Evolutionary conservation across 116 monocot species (phyloP), one percentile per base, ranked within the genome.

Genomic region (Dioscorea cayenensis): DNA sequence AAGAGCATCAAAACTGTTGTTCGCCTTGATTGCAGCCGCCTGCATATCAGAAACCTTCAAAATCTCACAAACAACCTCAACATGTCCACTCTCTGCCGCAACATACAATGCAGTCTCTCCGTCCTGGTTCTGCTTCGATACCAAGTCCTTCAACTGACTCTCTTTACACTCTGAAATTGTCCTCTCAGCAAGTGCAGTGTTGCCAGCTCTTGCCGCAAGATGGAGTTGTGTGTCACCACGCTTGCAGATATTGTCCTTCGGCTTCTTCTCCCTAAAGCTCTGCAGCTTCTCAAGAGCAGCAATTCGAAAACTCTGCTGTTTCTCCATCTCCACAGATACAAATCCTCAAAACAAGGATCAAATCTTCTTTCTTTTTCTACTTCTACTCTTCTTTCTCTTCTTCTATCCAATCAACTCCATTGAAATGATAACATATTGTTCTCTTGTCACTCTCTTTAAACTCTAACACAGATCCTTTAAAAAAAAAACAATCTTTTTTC

Each of bases 61-160:
- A 83, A 90, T 79, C 48, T 86, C 84, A 16, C 2, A 22, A 73
- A 84, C 81, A 65, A 86, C 67, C 65, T 81, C 86, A 14, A 81
- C 76, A 63, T 81, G 80, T 19, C 86, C 86, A 38, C 81, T 83
- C 73, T 84, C 86, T 2, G 83, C 80, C 8, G 89, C 89, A 32
- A 86, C 81, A 75, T 73, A 86, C 49, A 86, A 58, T n/a, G 84
- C 75, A 29, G 79, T 84, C 75, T 86, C 86, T 14, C 90, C 90
- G 0, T 72, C 72, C 36, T 79, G 83, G 55, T 86, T 86, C 73
- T 87, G 87, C 78, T 61, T 79, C 1, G 71, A 55, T 49, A 91
- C 14, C 68, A 87, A 49, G n/a, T 71, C 85, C 35, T 7, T 37
- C 66, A 87, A 64, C 10, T 73, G 78, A 7, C 63, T 65, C 3